These are phyloP conservation scores for Thozetella sp. DNA, from an alignment of 495 filamentous ascomycete genomes.

Conservation along the genomic window DNA sequence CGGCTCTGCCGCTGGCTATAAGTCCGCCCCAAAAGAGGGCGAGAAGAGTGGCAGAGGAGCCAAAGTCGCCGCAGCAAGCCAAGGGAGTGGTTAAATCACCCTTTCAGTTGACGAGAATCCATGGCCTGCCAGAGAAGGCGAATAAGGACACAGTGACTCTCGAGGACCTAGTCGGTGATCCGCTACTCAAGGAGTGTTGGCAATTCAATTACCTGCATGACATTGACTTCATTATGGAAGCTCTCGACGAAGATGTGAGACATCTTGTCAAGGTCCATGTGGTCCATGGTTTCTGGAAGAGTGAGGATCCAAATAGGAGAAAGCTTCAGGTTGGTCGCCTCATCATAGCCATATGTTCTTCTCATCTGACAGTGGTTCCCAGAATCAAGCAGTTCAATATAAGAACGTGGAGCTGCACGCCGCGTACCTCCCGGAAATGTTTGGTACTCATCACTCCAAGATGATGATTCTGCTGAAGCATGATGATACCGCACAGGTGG, in stretches of 20 bases:
- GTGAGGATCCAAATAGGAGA: slow-evolving; percentile 62
- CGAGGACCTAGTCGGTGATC: slow-evolving; percentile 75
- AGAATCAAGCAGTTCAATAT: slow-evolving; percentile 61
- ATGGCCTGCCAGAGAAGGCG: slow-evolving; percentile 56
- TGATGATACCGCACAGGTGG: slow-evolving; percentile 75
- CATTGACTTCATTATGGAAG: slow-evolving; percentile 65
- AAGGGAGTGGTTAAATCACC: slow-evolving; percentile 55
- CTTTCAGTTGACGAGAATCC: slow-evolving; percentile 72
- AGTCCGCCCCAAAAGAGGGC: slow-evolving; percentile 39
- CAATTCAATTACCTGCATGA: slow-evolving; percentile 89
- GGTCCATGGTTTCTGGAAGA: slow-evolving; percentile 88
- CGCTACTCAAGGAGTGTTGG: slow-evolving; percentile 85
- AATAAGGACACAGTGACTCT: slow-evolving; percentile 74
- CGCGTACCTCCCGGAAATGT: slow-evolving; percentile 83
- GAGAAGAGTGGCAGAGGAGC: slow-evolving; percentile 6
- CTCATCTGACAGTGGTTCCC: neutral
- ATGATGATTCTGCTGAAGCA: slow-evolving; percentile 83
- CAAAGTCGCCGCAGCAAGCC: neutral
- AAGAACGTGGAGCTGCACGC: slow-evolving; percentile 70
- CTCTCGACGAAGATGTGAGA: slow-evolving; percentile 72
- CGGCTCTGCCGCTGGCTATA: slow-evolving; percentile 35
- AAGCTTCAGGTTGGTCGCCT: slow-evolving; percentile 57
- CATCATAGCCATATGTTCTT: neutral
- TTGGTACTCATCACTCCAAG: slow-evolving; percentile 81
- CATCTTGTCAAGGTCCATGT: slow-evolving; percentile 69